Conservation (phyloP, 2,329 filamentous ascomycete species). For the Fusarium ambrosium region DNA sequence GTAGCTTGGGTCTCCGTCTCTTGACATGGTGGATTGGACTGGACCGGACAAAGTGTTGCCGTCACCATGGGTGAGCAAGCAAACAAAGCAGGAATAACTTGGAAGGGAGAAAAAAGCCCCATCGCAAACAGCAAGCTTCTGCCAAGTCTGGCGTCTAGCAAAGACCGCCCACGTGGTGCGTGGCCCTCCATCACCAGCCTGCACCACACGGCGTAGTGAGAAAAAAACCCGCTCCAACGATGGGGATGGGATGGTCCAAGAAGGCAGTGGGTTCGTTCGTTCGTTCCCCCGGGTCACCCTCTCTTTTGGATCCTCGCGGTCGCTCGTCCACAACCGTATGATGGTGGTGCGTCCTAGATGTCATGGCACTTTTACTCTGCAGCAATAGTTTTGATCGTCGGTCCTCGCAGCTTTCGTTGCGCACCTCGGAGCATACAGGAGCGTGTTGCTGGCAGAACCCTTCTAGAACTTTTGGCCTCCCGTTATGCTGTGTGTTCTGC, state of each 20-base stretch:
- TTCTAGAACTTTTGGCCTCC: conserved; percentile 35
- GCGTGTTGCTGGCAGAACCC: conserved; percentile 21
- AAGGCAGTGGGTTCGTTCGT: conserved; percentile 27
- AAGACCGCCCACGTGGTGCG: conserved; percentile 43
- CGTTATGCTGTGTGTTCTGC: not conserved
- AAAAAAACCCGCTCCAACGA: conserved; percentile 31
- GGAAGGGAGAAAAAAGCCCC: conserved; percentile 9
- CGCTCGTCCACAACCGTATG: conserved; percentile 43
- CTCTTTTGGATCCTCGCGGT: not conserved
- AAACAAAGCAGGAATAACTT: conserved; percentile 24
- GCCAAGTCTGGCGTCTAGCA: conserved; percentile 28
- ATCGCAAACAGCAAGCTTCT: conserved; percentile 21
- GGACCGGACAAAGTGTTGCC: conserved; percentile 2
- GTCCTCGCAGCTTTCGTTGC: conserved; percentile 18
- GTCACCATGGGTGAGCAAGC: conserved; percentile 13
- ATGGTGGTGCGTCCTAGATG: conserved; percentile 43
- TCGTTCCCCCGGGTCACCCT: conserved; percentile 17
- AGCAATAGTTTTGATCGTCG: conserved; percentile 17
- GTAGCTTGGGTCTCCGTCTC: conserved; percentile 3
- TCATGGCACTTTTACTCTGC: conserved; percentile 16
- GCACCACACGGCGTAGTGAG: conserved; percentile 3
- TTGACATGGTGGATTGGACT: conserved; percentile 34
- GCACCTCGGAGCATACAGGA: not conserved
- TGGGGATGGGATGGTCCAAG: conserved; percentile 19
- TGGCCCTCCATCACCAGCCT: conserved; percentile 34